Evolutionary conservation across 352 stramenopile genomes (phyloP).

Genomic region (Lagenidium sp.): DNA sequence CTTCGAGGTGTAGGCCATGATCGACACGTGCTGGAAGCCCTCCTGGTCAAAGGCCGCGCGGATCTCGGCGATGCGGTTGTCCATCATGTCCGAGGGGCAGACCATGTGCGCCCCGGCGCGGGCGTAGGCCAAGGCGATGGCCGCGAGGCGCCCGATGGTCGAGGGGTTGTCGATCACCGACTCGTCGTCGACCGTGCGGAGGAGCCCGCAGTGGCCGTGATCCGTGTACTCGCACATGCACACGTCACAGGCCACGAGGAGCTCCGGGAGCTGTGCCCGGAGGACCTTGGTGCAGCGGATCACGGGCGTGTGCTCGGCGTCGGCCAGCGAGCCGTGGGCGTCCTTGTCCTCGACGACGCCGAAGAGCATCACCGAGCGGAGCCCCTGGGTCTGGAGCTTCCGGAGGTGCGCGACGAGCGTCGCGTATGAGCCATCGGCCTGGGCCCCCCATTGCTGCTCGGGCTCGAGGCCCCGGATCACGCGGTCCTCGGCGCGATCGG

Average conservation of each 20-base stretch:
- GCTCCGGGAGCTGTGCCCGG: slow-evolving; percentile 50
- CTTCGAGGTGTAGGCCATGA: slow-evolving; percentile 99
- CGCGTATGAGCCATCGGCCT: slow-evolving; percentile 49
- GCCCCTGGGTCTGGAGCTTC: slow-evolving; percentile 57
- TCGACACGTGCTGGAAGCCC: slow-evolving; percentile 96
- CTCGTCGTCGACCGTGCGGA: slow-evolving; percentile 88
- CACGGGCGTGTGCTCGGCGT: slow-evolving; percentile 66
- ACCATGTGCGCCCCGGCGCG: slow-evolving; percentile 97
- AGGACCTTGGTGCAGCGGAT: slow-evolving; percentile 62
- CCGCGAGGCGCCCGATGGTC: slow-evolving; percentile 94
- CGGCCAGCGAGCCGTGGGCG: slow-evolving; percentile 58
- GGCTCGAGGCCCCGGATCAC: slow-evolving; percentile 73
- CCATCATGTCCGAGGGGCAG: slow-evolving; percentile 96
- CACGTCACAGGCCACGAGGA: slow-evolving; percentile 82
- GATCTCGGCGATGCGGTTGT: slow-evolving; percentile 95
- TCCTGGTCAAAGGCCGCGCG: slow-evolving; percentile 92
- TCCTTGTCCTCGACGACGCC: slow-evolving; percentile 84
- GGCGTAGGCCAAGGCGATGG: slow-evolving; percentile 93
- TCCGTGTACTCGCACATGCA: slow-evolving; percentile 90
- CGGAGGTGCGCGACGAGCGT: slow-evolving; percentile 67
- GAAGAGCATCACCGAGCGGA: slow-evolving; percentile 85
- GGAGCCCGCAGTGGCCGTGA: slow-evolving; percentile 79
- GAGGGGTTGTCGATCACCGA: slow-evolving; percentile 95
- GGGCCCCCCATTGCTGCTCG: slow-evolving; percentile 78
- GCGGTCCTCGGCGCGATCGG: slow-evolving; percentile 51